Conservation (phyloP, 495 filamentous ascomycete genomes). For the Acidiella bohemica region DNA sequence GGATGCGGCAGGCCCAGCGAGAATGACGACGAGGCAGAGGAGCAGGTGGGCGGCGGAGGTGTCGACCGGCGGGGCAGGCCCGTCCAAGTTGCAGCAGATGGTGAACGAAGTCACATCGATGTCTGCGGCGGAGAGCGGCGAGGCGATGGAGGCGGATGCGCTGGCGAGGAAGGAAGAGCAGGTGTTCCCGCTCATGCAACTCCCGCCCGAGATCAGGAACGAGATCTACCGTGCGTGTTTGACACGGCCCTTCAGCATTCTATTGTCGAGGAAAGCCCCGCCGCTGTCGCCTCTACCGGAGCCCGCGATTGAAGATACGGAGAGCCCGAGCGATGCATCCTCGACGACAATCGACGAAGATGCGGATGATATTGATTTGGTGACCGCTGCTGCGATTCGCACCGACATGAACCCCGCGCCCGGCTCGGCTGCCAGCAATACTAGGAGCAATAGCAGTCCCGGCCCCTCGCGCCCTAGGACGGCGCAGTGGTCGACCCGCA, state of each 20-base stretch:
- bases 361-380: neutral
- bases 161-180: conserved; percentile 4
- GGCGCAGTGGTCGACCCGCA: neutral
- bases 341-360: neutral
- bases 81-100: conserved; percentile 3
- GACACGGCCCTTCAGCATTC: conserved; percentile 16
- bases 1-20: no score
- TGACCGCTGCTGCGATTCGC: neutral
- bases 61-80: neutral
- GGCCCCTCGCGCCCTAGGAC: no score
- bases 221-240: conserved; percentile 18
- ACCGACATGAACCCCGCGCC: neutral
- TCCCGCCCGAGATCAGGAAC: conserved; percentile 16
- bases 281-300: conserved; percentile 1
- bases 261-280: conserved; percentile 8
- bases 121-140: neutral
- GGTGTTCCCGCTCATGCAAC: conserved; percentile 11
- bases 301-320: neutral
- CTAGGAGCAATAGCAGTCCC: neutral
- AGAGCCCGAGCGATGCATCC: neutral
- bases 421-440: neutral
- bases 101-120: neutral
- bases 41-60: conserved; percentile 6
- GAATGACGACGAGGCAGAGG: conserved; percentile 3
- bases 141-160: neutral